A percentile compares a stretch with the other conserved stretches of the same genome.
These are phyloP conservation scores for Canariomyces notabilis DNA, from an alignment of 2,329 filamentous ascomycete genomes.

Conservation along the genomic window DNA sequence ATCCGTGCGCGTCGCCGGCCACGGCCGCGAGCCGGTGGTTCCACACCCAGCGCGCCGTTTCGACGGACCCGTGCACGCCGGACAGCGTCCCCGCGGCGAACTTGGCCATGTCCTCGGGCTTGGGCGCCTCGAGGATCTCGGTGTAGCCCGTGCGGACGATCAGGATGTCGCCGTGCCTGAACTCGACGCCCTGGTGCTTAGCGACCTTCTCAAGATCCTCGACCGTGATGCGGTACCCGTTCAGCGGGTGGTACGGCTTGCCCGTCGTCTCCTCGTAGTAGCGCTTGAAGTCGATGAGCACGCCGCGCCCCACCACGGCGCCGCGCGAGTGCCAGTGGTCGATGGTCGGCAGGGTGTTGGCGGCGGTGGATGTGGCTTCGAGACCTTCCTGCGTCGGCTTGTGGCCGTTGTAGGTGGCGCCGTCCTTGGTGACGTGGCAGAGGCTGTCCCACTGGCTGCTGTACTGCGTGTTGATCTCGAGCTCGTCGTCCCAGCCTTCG, in stretches of 20 bases:
- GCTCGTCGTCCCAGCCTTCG: conserved; percentile 43
- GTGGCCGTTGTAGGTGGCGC: conserved; percentile 46
- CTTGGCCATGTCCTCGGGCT: conserved; percentile 32
- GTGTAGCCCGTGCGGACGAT: conserved; percentile 60
- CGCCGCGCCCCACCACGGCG: conserved; percentile 49
- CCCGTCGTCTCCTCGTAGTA: conserved; percentile 37
- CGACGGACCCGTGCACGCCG: conserved; percentile 43
- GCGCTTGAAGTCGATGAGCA: conserved; percentile 50
- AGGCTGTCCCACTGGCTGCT: conserved; percentile 55
- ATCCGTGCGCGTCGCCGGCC: conserved; percentile 56
- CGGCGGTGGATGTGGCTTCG: conserved; percentile 25
- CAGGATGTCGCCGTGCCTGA: conserved; percentile 60
- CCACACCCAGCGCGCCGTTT: conserved; percentile 61
- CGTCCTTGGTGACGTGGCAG: conserved; percentile 40
- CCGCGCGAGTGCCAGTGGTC: conserved; percentile 49
- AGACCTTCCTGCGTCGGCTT: conserved; percentile 34
- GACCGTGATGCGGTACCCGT: conserved; percentile 48
- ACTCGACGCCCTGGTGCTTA: conserved; percentile 54
- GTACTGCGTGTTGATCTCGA: conserved; percentile 52
- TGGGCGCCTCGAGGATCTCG: conserved; percentile 49
- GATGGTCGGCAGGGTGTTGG: conserved; percentile 35
- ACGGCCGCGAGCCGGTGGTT: conserved; percentile 64
- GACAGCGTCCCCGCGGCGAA: conserved; percentile 28
- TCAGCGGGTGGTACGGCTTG: conserved; percentile 45
- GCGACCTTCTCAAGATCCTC: conserved; percentile 55